Conservation (phyloP, 208 protist genomes). For the Phytomonas sp. region DNA sequence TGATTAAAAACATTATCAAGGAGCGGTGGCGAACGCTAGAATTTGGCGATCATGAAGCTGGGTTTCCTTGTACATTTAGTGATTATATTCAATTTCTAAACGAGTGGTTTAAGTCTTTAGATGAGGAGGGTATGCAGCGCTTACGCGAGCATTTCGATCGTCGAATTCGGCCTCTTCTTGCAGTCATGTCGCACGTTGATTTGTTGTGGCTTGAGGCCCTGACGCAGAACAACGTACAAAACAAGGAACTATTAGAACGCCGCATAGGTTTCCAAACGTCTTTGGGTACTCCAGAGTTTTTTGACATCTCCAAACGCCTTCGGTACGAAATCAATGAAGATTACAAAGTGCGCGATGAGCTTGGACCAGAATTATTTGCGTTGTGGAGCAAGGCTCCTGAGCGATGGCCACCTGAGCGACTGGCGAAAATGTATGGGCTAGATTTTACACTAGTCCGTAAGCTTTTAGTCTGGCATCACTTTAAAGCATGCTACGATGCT, state of each 20-base stretch:
- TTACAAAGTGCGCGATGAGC: conserved; percentile 91
- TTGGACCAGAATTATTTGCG: conserved; percentile 90
- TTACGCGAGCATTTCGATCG: conserved; percentile 90
- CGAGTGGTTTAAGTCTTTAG: conserved; percentile 90
- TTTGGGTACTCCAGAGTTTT: conserved; percentile 90
- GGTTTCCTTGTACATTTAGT: conserved; percentile 86
- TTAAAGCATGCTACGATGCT: conserved; percentile 91
- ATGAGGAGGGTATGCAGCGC: conserved; percentile 87
- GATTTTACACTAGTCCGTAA: conserved; percentile 89
- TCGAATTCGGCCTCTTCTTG: conserved; percentile 84
- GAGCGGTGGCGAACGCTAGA: conserved; percentile 87
- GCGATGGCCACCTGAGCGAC: conserved; percentile 89
- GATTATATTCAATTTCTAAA: conserved; percentile 93
- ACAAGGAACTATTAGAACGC: conserved; percentile 82
- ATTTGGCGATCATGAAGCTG: conserved; percentile 84
- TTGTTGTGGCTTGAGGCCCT: conserved; percentile 87
- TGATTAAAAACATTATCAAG: conserved; percentile 80
- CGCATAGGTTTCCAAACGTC: conserved; percentile 87
- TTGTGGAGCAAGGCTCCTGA: conserved; percentile 91
- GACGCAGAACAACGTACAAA: conserved; percentile 84
- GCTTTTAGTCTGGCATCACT: conserved; percentile 91
- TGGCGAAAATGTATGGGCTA: conserved; percentile 92
- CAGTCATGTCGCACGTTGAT: conserved; percentile 89
- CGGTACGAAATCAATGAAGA: conserved; percentile 92
- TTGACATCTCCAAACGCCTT: conserved; percentile 89